Evolutionary conservation across 2,329 filamentous ascomycete species (phyloP).

Genomic region (Ceratocystis papillata): DNA sequence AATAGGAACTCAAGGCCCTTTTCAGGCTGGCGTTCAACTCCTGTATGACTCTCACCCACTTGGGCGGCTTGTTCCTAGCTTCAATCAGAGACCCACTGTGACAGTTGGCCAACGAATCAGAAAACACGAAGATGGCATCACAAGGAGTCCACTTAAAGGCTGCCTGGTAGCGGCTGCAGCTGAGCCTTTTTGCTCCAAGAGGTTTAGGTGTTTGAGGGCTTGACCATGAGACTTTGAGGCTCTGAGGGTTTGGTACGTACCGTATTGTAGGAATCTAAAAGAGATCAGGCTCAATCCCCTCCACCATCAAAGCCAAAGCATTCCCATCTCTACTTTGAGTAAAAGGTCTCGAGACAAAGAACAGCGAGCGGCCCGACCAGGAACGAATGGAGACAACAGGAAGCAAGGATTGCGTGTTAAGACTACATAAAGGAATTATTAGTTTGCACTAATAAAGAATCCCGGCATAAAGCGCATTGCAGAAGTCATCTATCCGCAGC

Average conservation of each 20-base stretch:
- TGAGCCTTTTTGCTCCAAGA: neutral
- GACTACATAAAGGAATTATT: neutral
- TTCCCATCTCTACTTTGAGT: neutral
- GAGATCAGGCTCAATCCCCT: too few species aligned
- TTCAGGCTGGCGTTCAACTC: neutral
- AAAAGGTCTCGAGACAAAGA: neutral
- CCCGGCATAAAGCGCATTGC: too few species aligned
- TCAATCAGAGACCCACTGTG: conserved; percentile 16
- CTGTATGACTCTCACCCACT: conserved; percentile 6
- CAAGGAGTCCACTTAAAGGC: conserved; percentile 12
- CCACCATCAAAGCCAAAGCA: too few species aligned
- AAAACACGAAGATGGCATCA: conserved; percentile 22
- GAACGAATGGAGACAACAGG: conserved; percentile 1
- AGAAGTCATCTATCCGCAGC: too few species aligned
- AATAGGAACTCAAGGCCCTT: neutral
- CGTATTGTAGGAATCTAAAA: too few species aligned
- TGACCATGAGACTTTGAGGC: too few species aligned
- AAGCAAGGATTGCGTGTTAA: conserved; percentile 3
- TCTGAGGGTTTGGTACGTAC: too few species aligned
- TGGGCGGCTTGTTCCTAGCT: neutral
- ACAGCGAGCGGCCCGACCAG: neutral
- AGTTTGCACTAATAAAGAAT: neutral
- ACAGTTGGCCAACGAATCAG: conserved; percentile 21
- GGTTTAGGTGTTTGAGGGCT: neutral
- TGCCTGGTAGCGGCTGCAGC: neutral